Conservation (phyloP, 2,329 filamentous ascomycete species). For the Phyllosticta ampelicida region DNA sequence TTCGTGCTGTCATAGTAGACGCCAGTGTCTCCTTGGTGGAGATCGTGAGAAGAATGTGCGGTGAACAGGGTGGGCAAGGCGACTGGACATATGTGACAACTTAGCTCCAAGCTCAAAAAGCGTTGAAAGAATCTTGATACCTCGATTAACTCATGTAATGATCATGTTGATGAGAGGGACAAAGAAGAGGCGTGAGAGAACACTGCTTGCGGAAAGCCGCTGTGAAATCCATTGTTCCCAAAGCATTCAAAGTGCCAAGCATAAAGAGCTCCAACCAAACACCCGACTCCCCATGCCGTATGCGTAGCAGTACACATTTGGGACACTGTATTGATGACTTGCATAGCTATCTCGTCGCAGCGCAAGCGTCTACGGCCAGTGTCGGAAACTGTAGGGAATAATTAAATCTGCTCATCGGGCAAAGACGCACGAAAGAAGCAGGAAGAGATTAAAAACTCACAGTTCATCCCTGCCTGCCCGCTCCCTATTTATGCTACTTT, state of each 20-base stretch:
- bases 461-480: constrained; percentile 20
- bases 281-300: background rate
- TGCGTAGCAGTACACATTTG: background rate
- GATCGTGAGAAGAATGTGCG: background rate
- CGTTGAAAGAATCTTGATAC: background rate
- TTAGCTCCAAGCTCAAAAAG: background rate
- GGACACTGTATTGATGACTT: background rate
- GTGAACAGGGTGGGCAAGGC: background rate
- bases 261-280: background rate
- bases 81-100: background rate
- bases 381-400: background rate
- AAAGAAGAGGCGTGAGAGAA: background rate
- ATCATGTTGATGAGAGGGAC: background rate
- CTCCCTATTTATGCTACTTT: background rate
- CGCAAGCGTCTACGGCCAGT: background rate
- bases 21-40: background rate
- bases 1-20: background rate
- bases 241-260: background rate
- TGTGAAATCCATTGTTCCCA: background rate
- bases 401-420: background rate
- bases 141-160: background rate
- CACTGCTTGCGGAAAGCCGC: background rate
- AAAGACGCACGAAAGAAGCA: background rate
- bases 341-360: background rate
- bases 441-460: constrained; percentile 12